Percentiles rank a stretch among this genome's conserved stretches.
Evolutionary conservation across 129 eudicot species (phyloP).

Genomic region (Ambrosia trifida): DNA sequence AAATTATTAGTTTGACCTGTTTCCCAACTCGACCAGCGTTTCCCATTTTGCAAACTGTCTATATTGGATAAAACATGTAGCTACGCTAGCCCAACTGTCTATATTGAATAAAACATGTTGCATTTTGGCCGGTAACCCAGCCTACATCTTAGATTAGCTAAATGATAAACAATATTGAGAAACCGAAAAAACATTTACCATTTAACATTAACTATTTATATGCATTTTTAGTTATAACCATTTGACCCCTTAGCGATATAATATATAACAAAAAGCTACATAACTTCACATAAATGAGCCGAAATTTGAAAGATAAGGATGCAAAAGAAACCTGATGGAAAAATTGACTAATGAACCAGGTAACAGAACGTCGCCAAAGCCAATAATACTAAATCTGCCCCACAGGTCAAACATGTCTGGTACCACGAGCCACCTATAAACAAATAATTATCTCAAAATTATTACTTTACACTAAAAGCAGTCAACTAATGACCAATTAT

Average conservation of each 20-base stretch:
- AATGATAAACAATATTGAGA: too few species aligned
- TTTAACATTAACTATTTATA: too few species aligned
- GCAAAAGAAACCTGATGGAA: slow-evolving; percentile 58
- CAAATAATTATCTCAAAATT: slow-evolving; percentile 2
- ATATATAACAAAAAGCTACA: not conserved
- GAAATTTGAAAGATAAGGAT: not conserved
- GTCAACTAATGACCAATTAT: slow-evolving; percentile 4
- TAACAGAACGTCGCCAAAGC: slow-evolving; percentile 82
- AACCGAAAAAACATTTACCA: too few species aligned
- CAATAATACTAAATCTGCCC: slow-evolving; percentile 91
- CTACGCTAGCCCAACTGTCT: too few species aligned
- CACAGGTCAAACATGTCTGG: slow-evolving; percentile 92
- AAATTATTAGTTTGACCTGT: too few species aligned
- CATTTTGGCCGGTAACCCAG: too few species aligned
- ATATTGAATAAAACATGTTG: too few species aligned
- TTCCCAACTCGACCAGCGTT: too few species aligned
- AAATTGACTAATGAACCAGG: slow-evolving; percentile 77
- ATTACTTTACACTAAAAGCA: not conserved
- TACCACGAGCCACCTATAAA: slow-evolving; percentile 83
- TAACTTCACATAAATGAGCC: not conserved
- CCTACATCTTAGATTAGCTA: too few species aligned
- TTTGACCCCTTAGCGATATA: not conserved
- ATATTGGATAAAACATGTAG: too few species aligned
- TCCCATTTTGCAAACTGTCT: too few species aligned
- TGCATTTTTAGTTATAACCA: too few species aligned